Base-by-base conservation (phyloP, 257 asterid genomes). In the Primulina huaijiensis region DNA sequence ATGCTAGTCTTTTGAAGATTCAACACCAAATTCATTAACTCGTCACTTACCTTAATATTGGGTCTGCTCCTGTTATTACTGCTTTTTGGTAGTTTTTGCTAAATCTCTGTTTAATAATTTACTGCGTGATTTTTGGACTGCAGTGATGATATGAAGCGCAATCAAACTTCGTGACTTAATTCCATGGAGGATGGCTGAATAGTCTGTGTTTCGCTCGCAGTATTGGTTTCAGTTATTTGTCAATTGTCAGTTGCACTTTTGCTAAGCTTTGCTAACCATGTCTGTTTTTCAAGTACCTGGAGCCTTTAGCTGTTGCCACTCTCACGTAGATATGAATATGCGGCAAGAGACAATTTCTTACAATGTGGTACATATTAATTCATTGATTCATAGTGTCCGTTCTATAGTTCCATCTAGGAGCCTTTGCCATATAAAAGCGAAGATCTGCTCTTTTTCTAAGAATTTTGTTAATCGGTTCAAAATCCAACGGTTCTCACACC, bases 301-400 rank as follows among this genome's bases (percentile, higher is more conserved):
- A 74, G 73, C 81, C 43, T 78, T 83, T 55, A 80, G 50, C 80
- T 64, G 77, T 82, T 74, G 83, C 70, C 81, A 58, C 63, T 35
- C 87, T 58, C 76, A 73, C 69, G 65, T 56, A 65, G 88, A 85
- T 69, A 60, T 74, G 63, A 81, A 63, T 60, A 7, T 80, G 72
- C 79, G 76, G 80, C 88, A 79, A 69, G 96, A 88, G 62, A 67
- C 84, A 50, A 12, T 81, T 56, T 71, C 74, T 64, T 77, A 80
- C 77, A 79, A 74, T 68, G 67, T 58, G 56, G 78, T 73, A 50
- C 82, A 60, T 31, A 35, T 72, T 29, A 80, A 75, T 71, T 83
- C 84, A 52, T 76, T 69, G 75, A 72, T 81, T 75, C 81, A 74
- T 65, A 25, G 59, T 21, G 55, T 31, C 55, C 72, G 70, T 73